Evolutionary conservation across 73 alveolate species (phyloP), one percentile per base, ranked within the genome.

Genomic region (Blepharisma japonicum): DNA sequence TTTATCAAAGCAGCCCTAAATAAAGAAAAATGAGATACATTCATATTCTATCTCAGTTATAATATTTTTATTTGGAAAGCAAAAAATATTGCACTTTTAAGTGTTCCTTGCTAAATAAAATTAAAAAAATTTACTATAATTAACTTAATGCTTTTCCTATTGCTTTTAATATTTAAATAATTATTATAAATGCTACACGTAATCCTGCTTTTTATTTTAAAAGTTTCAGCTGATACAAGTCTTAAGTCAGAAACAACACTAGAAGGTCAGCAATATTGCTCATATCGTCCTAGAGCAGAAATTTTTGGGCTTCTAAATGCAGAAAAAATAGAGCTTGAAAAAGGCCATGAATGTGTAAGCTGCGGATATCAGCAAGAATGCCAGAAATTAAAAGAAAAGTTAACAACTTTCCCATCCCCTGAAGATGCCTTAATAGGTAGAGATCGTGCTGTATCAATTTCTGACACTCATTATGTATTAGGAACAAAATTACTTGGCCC

Each of bases 351-450:
- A 61, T 61, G 74, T 25, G 74, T 14, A 61, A 25, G 18, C 14
- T 61, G 74, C 5, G 14, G 47, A 14, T 61, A n/a, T 9, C 74
- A 61, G 47, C 49, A 14, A 18, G 46, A 25, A 18, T 61, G 74
- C 46, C 14, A 61, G 74, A 61, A n/a, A 18, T 8, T 61, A 18
- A 61, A 61, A 25, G 74, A 61, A 25, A 61, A 18, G 11, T 39
- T 39, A 18, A 18, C 23, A 9, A n/a, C 11, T 11, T 8, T 61
- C 49, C 49, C 46, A 18, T 18, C 49, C 21, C 68, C 79, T 5
- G 88, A 72, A n/a, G 74, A 77, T 42, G 83, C 84, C n/a, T 27
- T 81, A 50, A 55, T 46, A 38, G 88, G 88, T 45, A 56, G 88
- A 23, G 48, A 67, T 27, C 47, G 20, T 6, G 80, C 45, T 6